A percentile compares a stretch with the other conserved stretches of the same genome.
Evolutionary conservation across 176 grass and related monocot genomes (phyloP).

Genomic region (Luzula sylvatica): DNA sequence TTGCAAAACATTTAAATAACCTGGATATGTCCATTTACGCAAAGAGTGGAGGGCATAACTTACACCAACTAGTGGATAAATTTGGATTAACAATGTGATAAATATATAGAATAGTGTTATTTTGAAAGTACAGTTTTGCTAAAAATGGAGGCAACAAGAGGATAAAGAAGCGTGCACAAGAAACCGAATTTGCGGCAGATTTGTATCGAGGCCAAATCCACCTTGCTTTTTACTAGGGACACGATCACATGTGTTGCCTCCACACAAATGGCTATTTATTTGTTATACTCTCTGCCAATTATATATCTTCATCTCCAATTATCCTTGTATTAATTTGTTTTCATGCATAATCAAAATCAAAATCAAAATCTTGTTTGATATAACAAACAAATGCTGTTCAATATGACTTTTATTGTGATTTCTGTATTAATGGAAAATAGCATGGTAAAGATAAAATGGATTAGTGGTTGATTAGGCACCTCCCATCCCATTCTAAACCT

Average conservation of each 20-base stretch:
- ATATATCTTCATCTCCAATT: conserved; percentile 7
- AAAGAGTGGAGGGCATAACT: neutral
- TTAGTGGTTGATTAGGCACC: too few species aligned
- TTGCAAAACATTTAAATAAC: too few species aligned
- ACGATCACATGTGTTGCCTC: conserved; percentile 33
- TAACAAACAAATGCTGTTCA: too few species aligned
- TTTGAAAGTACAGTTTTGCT: neutral
- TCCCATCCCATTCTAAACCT: too few species aligned
- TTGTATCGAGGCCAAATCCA: conserved; percentile 4
- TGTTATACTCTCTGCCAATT: neutral
- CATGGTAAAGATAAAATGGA: too few species aligned
- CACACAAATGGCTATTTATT: conserved; percentile 18
- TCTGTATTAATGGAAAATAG: too few species aligned
- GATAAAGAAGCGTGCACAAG: conserved; percentile 18
- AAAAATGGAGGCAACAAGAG: conserved; percentile 14
- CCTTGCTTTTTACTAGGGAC: conserved; percentile 23
- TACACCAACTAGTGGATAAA: too few species aligned
- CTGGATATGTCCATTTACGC: neutral
- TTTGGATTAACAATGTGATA: neutral
- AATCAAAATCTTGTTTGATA: too few species aligned
- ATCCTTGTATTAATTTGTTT: neutral
- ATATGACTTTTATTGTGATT: too few species aligned
- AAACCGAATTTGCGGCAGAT: conserved; percentile 19
- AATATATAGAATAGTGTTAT: too few species aligned
- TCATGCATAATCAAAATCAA: too few species aligned